Percentiles rank a stretch among this genome's conserved stretches.
Conservation (phyloP, 176 grass and related monocot species). For the Ensete glaucum region DNA sequence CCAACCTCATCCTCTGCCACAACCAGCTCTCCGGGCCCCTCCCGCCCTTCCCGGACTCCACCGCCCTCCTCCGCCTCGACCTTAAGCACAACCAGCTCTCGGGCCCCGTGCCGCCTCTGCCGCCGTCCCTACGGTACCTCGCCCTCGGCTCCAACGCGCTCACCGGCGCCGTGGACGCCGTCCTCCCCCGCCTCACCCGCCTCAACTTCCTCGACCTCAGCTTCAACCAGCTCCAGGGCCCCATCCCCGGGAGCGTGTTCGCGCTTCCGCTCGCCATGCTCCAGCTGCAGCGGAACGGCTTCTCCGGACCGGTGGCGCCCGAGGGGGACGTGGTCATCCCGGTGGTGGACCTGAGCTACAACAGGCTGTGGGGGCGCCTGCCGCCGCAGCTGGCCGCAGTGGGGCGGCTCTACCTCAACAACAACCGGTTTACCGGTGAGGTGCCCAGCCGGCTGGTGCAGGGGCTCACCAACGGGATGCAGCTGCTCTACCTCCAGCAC, state of each 20-base stretch:
- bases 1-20: conserved; percentile 14
- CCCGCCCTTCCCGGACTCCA: background rate
- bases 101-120: conserved; percentile 1
- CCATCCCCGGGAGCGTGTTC: conserved; percentile 16
- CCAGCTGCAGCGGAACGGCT: conserved; percentile 14
- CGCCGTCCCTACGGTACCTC: conserved; percentile 11
- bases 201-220: conserved; percentile 13
- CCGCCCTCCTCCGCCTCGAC: conserved; percentile 6
- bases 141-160: conserved; percentile 3
- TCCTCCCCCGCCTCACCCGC: conserved; percentile 1
- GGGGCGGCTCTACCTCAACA: conserved; percentile 1
- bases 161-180: conserved; percentile 2
- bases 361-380: background rate
- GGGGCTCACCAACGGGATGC: conserved; percentile 10
- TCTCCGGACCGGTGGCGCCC: background rate
- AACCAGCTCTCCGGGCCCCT: conserved; percentile 2
- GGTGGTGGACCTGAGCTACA: conserved; percentile 18
- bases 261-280: background rate
- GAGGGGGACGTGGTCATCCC: background rate
- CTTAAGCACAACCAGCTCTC: conserved; percentile 14
- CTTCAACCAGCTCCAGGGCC: background rate
- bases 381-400: conserved; percentile 7
- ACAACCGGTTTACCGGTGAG: conserved; percentile 3
- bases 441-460: conserved; percentile 10
- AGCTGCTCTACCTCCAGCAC: conserved; percentile 20